Base-by-base conservation (phyloP, 495 filamentous ascomycete genomes). In the Tuber melanosporum region DNA sequence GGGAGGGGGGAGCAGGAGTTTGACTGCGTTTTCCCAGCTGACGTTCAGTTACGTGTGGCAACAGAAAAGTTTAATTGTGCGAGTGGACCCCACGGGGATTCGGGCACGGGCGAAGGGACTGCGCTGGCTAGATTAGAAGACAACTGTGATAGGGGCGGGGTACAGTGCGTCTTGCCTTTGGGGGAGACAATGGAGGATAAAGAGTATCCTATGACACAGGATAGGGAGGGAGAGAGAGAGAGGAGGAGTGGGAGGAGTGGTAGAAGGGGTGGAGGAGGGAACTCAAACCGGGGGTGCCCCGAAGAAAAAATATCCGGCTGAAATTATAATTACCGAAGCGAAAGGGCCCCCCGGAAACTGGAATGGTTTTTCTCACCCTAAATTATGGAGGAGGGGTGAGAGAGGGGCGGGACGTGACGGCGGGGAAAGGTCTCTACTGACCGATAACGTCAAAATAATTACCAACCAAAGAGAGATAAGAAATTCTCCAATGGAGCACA, bases 381-480 rank as follows among this genome's bases (percentile, higher is more conserved):
- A 66, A 66, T 32, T 66, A 66, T 66, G 57, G 57, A 66, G 57
- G 57, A 66, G 57, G 57, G 57, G 57, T 15, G 14, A 66, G 57
- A 36, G 57, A 66, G 57, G 57, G 57, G 57, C 57, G 57, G 57
- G 57, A 36, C n/a, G 26, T 36, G 57, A 66, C 1, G 26, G 57
- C 17, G 57, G 26, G 57, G 57, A 66, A 66, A 36, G 5, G 12
- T 26, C 3, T 66, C 57, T 36, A 45, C 71, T 77, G 75, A 41
- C 43, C 71, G 77, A 79, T 79, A 79, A 79, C 75, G 77, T 79
- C 77, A 80, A 76, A 76, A 75, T 76, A 76, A 80, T 80, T 80
- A 80, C 77, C 78, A 80, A 80, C 73, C 73, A 66, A 78, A 70
- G 73, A 80, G 78, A 80, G 78, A 80, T 80, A 80, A 80, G 78